Base-by-base conservation (phyloP, 2,329 filamentous ascomycete genomes). In the Xylariaceae sp. region DNA sequence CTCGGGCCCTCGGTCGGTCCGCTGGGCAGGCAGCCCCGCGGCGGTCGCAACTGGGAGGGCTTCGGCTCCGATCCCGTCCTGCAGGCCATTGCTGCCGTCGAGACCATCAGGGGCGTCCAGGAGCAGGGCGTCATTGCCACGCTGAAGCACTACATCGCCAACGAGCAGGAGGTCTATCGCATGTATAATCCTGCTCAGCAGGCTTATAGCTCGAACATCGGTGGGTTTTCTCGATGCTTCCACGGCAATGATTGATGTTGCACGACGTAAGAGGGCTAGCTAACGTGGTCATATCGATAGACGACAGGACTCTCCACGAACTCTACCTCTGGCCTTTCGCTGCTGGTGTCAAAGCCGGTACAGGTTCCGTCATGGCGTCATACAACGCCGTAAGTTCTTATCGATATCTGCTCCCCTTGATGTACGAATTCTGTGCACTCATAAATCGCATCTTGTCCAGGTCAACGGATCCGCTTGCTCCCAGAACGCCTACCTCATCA, bases 321-420 rank as follows among this genome's bases (percentile, higher is more conserved):
- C 62, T 88, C 1, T 89, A 88, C 50, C 71, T 78, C 0, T 89
- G 85, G 86, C 86, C 85, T 0, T 90, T 90, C 59, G 80, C 80
- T 1, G 81, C 89, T 49, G 83, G 81, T 6, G 73, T 94, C 31
- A 77, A 75, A 44, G 85, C 84, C 9, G 87, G 87, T 17, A 85
- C 88, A 4, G 84, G 78, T 1, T 81, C 81, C 6, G 69, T 94
- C 37, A 94, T 94, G 88, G 88, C 86, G 57, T 77, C 79, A 2
- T 94, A 94, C 51, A 83, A 86, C 55, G 78, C 77, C 53, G 62
- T 68, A 45, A 31, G 53, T 44, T 29, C 40, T 24, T 1, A 13
- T 13, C 4, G 29, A 9, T 29, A 1, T 19, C 15, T 9, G 3
- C 3, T 8, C 13, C 4, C 4, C 6, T 23, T 16, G 8, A 30